These are phyloP conservation scores for Chamaecyparis obtusa DNA, from an alignment of 75 land plant species.

Conservation along the genomic window DNA sequence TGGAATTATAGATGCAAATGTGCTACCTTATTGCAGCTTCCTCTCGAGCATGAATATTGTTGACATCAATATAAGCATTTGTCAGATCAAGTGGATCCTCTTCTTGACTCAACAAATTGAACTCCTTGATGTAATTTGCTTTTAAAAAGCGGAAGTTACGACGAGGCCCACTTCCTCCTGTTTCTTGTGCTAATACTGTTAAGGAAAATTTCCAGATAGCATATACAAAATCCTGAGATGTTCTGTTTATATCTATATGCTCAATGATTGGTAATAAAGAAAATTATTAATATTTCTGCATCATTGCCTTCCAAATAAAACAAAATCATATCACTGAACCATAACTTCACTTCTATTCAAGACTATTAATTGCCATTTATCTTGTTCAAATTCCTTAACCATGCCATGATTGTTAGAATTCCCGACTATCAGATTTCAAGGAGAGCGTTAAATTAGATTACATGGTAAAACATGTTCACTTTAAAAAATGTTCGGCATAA, in stretches of 20 bases:
- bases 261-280: neutral
- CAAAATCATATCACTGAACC: neutral
- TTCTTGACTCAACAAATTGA: constrained; percentile 50
- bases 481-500: neutral
- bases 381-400: neutral
- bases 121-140: constrained; percentile 85
- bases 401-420: neutral
- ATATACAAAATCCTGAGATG: neutral
- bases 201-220: constrained; percentile 7
- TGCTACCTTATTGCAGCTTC: constrained; percentile 78
- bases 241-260: neutral
- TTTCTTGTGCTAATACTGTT: constrained; percentile 52
- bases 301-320: neutral
- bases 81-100: constrained; percentile 76
- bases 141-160: constrained; percentile 78
- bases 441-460: neutral
- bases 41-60: constrained; percentile 64
- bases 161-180: constrained; percentile 41
- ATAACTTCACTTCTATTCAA: neutral
- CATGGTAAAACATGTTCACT: neutral
- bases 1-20: neutral
- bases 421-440: neutral
- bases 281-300: neutral
- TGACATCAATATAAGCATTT: constrained; percentile 64
- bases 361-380: neutral